Conservation (phyloP, 495 filamentous ascomycete genomes). For the Trichoderma erinaceum region DNA sequence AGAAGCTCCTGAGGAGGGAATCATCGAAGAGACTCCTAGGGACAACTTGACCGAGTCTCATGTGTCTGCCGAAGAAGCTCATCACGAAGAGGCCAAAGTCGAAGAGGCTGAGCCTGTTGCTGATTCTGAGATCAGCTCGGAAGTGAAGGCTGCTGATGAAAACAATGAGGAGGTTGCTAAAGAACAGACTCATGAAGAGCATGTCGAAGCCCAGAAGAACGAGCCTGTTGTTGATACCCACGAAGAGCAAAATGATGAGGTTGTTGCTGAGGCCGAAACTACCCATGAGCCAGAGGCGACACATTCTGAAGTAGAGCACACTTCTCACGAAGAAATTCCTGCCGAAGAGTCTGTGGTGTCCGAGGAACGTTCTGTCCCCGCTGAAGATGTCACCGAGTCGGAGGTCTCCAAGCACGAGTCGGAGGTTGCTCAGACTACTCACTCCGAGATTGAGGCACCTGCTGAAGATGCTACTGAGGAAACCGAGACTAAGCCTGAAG, state of each 20-base stretch:
- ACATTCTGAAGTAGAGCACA: not conserved
- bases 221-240: not conserved
- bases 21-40: not conserved
- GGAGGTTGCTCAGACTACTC: not conserved
- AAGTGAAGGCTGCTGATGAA: not conserved
- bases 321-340: not conserved
- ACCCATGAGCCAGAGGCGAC: not conserved
- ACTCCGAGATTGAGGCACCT: not conserved
- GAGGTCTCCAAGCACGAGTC: conserved; percentile 5
- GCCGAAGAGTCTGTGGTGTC: not conserved
- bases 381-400: conserved; percentile 1
- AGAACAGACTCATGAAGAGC: not conserved
- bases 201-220: not conserved
- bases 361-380: not conserved
- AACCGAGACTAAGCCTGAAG: conserved; percentile 2
- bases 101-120: not conserved
- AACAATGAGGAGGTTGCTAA: not conserved
- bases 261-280: not conserved
- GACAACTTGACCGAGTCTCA: not conserved
- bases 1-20: not conserved
- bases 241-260: conserved; percentile 1
- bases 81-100: not conserved
- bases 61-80: not conserved
- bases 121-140: not conserved
- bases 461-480: not conserved